A percentile compares a stretch with the other conserved stretches of the same genome.
These are phyloP conservation scores for Amaranthus palmeri DNA, from an alignment of 148 eudicot species.

Conservation along the genomic window DNA sequence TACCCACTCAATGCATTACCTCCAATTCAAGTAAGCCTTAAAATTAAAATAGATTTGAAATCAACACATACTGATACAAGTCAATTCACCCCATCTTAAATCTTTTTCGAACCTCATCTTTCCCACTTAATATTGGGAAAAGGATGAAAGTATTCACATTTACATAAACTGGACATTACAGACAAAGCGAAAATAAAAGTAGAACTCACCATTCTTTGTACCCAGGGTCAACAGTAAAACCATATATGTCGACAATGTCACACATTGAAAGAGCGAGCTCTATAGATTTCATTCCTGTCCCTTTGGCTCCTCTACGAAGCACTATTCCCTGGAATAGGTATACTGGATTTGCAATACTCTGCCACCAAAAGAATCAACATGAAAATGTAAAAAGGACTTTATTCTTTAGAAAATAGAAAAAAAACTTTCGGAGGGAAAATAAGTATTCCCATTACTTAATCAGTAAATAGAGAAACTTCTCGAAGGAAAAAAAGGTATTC, in stretches of 20 bases:
- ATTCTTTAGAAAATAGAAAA: too few relatives aligned
- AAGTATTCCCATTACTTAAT: too few relatives aligned
- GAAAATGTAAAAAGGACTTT: constrained; percentile 16
- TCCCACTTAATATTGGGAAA: background rate
- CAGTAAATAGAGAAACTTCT: background rate
- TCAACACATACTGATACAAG: background rate
- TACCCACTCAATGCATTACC: too few relatives aligned
- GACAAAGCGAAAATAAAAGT: background rate
- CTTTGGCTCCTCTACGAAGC: constrained; percentile 96
- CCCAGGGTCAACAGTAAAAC: constrained; percentile 98
- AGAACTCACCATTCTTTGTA: constrained; percentile 84
- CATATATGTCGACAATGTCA: constrained; percentile 90
- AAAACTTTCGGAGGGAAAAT: too few relatives aligned
- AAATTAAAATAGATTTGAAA: background rate
- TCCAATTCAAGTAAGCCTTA: background rate
- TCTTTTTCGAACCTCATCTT: background rate
- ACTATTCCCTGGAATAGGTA: constrained; percentile 98
- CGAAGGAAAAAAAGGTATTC: background rate
- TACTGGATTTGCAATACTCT: constrained; percentile 89
- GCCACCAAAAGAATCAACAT: constrained; percentile 26
- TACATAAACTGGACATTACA: constrained; percentile 9
- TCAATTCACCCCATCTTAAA: background rate
- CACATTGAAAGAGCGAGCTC: constrained; percentile 99
- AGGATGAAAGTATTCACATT: background rate
- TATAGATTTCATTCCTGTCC: constrained; percentile 97